These are phyloP conservation scores for Russula lepida DNA, from an alignment of 768 basidiomycete species.

Conservation along the genomic window DNA sequence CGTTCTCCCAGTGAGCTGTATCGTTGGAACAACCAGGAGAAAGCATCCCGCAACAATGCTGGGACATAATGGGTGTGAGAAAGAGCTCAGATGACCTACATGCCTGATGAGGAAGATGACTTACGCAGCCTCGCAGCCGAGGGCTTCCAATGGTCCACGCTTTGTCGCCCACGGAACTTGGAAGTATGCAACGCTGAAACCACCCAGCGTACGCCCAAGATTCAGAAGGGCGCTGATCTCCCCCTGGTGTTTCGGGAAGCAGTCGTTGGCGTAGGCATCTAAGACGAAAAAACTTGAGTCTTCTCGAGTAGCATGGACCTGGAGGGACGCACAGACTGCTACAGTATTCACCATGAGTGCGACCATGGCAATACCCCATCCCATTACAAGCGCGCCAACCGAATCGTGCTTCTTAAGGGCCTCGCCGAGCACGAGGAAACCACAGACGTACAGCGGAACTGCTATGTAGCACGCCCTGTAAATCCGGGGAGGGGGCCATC, in stretches of 20 bases:
- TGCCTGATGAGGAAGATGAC: constrained; percentile 22
- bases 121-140: constrained; percentile 55
- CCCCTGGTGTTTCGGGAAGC: constrained; percentile 44
- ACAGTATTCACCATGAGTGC: constrained; percentile 54
- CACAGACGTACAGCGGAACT: constrained; percentile 50
- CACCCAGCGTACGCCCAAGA: constrained; percentile 46
- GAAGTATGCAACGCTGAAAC: constrained; percentile 59
- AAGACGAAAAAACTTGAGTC: constrained; percentile 16
- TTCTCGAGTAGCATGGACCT: not conserved
- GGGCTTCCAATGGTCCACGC: constrained; percentile 51
- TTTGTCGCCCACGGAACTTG: constrained; percentile 58
- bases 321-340: constrained; percentile 42
- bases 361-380: constrained; percentile 57
- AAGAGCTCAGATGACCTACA: not conserved
- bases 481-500: not conserved
- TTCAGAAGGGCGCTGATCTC: constrained; percentile 59
- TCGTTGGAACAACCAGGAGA: constrained; percentile 41
- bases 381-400: constrained; percentile 49
- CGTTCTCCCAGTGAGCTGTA: constrained; percentile 41
- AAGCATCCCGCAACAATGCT: constrained; percentile 46
- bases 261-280: constrained; percentile 44
- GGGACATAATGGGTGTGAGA: not conserved
- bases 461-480: constrained; percentile 54
- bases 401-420: constrained; percentile 45
- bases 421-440: constrained; percentile 51